Evolutionary conservation across 23 red algal genomes (phyloP), one percentile per base, ranked within the genome.

Genomic region (Agarophyton chilense): DNA sequence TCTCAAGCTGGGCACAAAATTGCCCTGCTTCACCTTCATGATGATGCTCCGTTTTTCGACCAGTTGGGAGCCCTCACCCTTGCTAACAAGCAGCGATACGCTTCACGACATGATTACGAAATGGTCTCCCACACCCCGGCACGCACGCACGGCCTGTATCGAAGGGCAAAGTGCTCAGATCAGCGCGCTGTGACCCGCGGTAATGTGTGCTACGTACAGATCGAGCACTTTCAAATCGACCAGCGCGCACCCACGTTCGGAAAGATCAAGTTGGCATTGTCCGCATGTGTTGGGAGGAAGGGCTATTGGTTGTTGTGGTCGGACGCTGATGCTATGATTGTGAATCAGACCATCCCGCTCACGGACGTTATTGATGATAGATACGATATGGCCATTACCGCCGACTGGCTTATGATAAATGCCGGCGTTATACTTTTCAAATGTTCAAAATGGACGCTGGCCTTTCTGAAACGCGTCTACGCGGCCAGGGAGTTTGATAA

Each of bases 361-460:
- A 62, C 70, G 10, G 52, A 67, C 36, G 50, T 96, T 34, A 89
- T 92, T 26, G 81, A 93, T 39, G 88, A 96, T 40, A 26, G 81
- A 52, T 92, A 92, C 39, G 67, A 96, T 66, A 82, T 96, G 24
- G 54, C 79, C 14, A 29, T 90, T n/a, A 92, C 88, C 21, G 87
- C 52, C 56, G 94, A 96, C 71, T 96, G 94, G 94, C 79, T 88
- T 21, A 92, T 92, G 88, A 87, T 96, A n/a, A 88, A 96, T 75
- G 88, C 88, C 32, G 94, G 94, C 28, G 88, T 96, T n/a, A 64
- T 92, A 24, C 79, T 96, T n/a, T 64, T 96, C 14, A 88, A 90
- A 50, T 96, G 94, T 84, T 79, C 76, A 33, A 62, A 80, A 25
- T 96, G 82, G 80, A 87, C 72, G 17, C 34, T 74, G 7, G 47